Evolutionary conservation across 1,284 basidiomycete genomes (phyloP), one percentile per base, ranked within the genome.

Genomic region (Butyriboletus appendiculatus): DNA sequence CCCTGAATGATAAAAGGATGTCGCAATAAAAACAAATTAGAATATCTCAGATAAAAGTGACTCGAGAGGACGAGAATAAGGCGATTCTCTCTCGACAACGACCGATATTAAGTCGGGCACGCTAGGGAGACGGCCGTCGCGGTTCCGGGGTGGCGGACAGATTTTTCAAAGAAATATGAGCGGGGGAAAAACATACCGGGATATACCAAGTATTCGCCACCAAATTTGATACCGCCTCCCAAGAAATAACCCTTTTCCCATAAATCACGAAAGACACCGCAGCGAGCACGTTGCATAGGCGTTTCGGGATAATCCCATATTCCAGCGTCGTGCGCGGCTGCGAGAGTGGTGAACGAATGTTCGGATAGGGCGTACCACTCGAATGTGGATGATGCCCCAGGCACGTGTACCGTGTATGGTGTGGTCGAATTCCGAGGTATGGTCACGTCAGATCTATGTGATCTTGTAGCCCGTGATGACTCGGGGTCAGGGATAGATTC

Each of bases 171-270:
- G 32, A n/a, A 15, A 40, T 15, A 42, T 16, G 26, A 50, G 12
- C 30, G 20, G 24, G 35, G 55, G 16, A 6, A 46, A 73, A 46
- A 73, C 84, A 48, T 63, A 93, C 93, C 94, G 48, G 97, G 97
- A 74, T 99, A 99, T 1, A 98, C 90, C 39, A 98, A 76, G 71
- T 94, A 98, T 64, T 98, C 93, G 1, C 95, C 96, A 8, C 97
- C 97, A 66, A 99, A 99, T 64, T 90, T 90, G 65, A 96, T 85
- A 0, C 94, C 95, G 0, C 83, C 84, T 44, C 93, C 93, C 81
- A 96, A 82, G 68, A 84, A 96, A 69, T 88, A 87, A 3, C 90
- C 92, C 72, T 88, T 81, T 57, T 85, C 80, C 85, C 90, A 91
- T 16, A 98, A 71, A 57, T 86, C 86, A 43, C 81, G 81, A 69